Evolutionary conservation across 2,329 filamentous ascomycete species (phyloP).

Genomic region (Alternaria sp.): DNA sequence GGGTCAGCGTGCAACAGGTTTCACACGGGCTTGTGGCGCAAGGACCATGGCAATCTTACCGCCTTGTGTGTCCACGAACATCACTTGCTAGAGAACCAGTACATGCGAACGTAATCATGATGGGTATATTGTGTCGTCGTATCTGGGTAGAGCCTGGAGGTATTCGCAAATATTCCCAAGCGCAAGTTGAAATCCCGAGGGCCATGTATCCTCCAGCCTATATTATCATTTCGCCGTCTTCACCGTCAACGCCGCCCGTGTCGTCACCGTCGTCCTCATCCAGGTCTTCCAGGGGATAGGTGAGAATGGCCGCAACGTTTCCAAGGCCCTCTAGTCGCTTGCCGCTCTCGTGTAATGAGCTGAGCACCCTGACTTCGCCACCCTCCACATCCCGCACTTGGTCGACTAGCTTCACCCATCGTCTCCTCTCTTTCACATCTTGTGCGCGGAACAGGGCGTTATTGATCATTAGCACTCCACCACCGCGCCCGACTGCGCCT

Average conservation of each 20-base stretch:
- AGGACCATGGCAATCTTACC: neutral
- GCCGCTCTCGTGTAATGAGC: constrained; percentile 93
- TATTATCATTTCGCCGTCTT: constrained; percentile 37
- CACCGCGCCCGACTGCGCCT: constrained; percentile 86
- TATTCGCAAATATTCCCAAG: neutral
- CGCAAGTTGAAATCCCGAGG: neutral
- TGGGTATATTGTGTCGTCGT: neutral
- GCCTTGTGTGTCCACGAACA: neutral
- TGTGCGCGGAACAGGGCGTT: constrained; percentile 87
- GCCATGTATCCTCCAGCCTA: constrained; percentile 2
- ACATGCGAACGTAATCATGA: neutral
- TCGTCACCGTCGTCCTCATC: constrained; percentile 64
- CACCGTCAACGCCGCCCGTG: constrained; percentile 17
- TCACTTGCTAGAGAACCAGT: neutral
- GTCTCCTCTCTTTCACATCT: constrained; percentile 75
- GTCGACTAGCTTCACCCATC: constrained; percentile 86
- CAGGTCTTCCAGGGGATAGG: constrained; percentile 83
- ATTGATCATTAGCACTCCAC: constrained; percentile 83
- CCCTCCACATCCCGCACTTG: constrained; percentile 81
- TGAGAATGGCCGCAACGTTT: constrained; percentile 87
- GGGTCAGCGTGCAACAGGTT: neutral
- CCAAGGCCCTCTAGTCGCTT: constrained; percentile 82
- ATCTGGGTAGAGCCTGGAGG: neutral
- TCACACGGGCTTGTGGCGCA: neutral
- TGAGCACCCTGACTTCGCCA: constrained; percentile 87